Evolutionary conservation across 139 green algal genomes (phyloP).

Genomic region (Asterochloris sp.): DNA sequence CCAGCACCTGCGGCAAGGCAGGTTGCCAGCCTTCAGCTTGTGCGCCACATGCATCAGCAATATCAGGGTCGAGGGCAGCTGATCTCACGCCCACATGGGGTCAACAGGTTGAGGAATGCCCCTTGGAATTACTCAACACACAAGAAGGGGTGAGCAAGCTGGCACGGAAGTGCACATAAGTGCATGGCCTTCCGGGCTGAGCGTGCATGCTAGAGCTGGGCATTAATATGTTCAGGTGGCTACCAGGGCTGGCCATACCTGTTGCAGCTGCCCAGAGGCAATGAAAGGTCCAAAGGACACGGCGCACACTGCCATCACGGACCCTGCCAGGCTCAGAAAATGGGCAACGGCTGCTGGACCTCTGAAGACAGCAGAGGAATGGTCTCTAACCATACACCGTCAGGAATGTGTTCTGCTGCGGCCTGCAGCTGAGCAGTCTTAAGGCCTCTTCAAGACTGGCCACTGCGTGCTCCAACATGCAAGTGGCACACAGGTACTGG

Average conservation of each 20-base stretch:
- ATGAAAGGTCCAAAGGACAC: conserved; percentile 76
- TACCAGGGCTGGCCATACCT: conserved; percentile 29
- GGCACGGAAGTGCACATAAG: too few relatives aligned
- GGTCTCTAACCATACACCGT: background rate
- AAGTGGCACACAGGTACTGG: background rate
- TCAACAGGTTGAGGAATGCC: too few relatives aligned
- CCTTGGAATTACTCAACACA: too few relatives aligned
- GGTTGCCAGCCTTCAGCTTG: too few relatives aligned
- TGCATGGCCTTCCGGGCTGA: too few relatives aligned
- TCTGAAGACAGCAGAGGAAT: conserved; percentile 13
- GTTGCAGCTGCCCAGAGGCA: conserved; percentile 45
- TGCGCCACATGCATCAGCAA: too few relatives aligned
- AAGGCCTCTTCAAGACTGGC: too few relatives aligned
- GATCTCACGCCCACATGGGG: too few relatives aligned
- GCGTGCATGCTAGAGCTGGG: too few relatives aligned
- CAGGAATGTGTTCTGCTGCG: background rate
- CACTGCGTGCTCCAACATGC: background rate
- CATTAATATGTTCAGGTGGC: too few relatives aligned
- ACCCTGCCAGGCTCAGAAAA: conserved; percentile 43
- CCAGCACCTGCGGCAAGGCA: conserved; percentile 21
- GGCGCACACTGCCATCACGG: conserved; percentile 50
- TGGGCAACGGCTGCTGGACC: conserved; percentile 2
- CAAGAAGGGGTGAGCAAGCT: too few relatives aligned
- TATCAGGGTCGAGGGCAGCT: too few relatives aligned
- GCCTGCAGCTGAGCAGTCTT: background rate